These are phyloP conservation scores for Calocybe gangraenosa DNA, from an alignment of 768 basidiomycete genomes.

Conservation along the genomic window DNA sequence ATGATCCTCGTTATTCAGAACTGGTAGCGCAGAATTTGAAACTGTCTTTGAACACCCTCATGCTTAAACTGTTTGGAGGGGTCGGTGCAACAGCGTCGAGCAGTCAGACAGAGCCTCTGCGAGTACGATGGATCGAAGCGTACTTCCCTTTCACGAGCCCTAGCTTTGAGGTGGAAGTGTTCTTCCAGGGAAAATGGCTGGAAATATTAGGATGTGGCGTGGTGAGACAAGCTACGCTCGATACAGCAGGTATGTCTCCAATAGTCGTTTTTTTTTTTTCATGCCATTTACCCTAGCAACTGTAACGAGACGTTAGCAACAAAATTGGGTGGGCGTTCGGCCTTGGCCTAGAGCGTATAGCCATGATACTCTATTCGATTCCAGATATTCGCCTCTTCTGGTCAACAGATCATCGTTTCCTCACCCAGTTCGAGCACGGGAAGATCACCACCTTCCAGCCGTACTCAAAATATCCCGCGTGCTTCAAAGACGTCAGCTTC, in stretches of 20 bases:
- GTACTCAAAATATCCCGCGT: slow-evolving; percentile 90
- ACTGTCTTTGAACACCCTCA: slow-evolving; percentile 80
- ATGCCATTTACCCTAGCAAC: slow-evolving; percentile 6
- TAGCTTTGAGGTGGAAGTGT: slow-evolving; percentile 97
- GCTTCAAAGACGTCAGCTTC: slow-evolving; percentile 94
- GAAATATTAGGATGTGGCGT: slow-evolving; percentile 96
- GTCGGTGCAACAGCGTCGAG: slow-evolving; percentile 39
- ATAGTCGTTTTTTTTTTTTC: slow-evolving; percentile 8
- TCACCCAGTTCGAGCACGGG: slow-evolving; percentile 77
- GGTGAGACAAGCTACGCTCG: slow-evolving; percentile 82
- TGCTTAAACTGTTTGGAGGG: slow-evolving; percentile 74
- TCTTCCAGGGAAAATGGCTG: slow-evolving; percentile 94
- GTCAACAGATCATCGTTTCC: slow-evolving; percentile 86
- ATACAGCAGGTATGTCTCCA: slow-evolving; percentile 69
- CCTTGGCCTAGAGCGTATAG: slow-evolving; percentile 93
- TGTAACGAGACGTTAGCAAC: slow-evolving; percentile 60
- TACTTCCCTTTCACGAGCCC: slow-evolving; percentile 98
- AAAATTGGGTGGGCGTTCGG: slow-evolving; percentile 99
- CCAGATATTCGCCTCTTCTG: slow-evolving; percentile 99
- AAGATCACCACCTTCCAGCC: slow-evolving; percentile 80
- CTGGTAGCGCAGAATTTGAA: slow-evolving; percentile 85
- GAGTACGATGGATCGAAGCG: slow-evolving; percentile 95
- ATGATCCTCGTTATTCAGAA: slow-evolving; percentile 70
- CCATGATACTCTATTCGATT: slow-evolving; percentile 95
- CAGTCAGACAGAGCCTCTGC: slow-evolving; percentile 60